Conservation (phyloP, 2,329 filamentous ascomycete genomes). For the Alternaria sp. region DNA sequence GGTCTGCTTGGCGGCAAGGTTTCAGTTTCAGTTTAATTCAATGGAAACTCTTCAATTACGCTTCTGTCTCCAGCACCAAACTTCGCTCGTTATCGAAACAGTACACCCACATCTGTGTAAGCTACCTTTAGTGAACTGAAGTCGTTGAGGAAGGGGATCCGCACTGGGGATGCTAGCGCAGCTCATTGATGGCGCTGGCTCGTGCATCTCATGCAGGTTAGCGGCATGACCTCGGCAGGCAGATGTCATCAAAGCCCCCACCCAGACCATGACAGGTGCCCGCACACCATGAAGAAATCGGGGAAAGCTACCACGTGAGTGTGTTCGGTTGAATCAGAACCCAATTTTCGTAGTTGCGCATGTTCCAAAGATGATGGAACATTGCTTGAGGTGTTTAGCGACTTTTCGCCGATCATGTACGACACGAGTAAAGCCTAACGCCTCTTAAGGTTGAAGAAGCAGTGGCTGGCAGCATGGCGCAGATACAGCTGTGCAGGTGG, state of each 20-base stretch:
- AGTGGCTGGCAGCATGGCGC: background rate
- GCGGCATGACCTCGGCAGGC: constrained; percentile 22
- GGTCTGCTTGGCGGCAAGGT: background rate
- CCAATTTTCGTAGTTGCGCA: background rate
- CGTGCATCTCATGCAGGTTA: constrained; percentile 25
- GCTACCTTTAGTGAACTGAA: constrained; percentile 1
- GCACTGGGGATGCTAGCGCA: constrained; percentile 19
- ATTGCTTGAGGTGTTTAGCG: background rate
- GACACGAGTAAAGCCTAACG: background rate
- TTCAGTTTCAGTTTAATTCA: constrained; percentile 2
- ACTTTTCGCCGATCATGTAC: background rate
- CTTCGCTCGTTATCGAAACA: background rate
- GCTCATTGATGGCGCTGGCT: constrained; percentile 21
- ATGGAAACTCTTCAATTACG: constrained; percentile 1
- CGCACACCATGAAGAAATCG: constrained; percentile 6
- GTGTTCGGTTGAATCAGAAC: background rate
- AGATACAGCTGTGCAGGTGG: constrained; percentile 6
- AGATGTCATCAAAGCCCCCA: constrained; percentile 19
- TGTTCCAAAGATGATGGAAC: background rate
- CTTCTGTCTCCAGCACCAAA: constrained; percentile 5
- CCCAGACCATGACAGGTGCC: constrained; percentile 12
- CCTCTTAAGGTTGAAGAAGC: background rate
- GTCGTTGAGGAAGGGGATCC: constrained; percentile 16
- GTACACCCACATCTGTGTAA: constrained; percentile 5
- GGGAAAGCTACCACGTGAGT: background rate